These are phyloP conservation scores for Penicillium odoratum DNA, from an alignment of 495 filamentous ascomycete species.

Conservation along the genomic window DNA sequence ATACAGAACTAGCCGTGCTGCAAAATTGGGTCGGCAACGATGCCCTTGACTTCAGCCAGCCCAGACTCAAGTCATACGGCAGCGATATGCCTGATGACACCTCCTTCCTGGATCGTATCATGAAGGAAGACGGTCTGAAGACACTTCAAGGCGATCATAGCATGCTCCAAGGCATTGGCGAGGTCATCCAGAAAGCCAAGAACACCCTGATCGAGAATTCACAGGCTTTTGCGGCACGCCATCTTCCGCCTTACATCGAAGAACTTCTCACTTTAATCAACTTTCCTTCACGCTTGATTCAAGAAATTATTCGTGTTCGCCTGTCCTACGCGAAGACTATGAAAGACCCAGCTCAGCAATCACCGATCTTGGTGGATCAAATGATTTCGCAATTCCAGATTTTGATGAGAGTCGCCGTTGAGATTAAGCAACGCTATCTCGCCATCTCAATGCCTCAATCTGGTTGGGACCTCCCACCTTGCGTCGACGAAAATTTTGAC, in stretches of 20 bases:
- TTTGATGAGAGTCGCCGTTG: slow-evolving; percentile 82
- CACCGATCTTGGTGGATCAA: slow-evolving; percentile 88
- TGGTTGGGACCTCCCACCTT: slow-evolving; percentile 93
- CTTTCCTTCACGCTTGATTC: slow-evolving; percentile 91
- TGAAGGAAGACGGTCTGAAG: slow-evolving; percentile 94
- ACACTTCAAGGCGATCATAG: slow-evolving; percentile 80
- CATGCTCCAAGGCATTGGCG: slow-evolving; percentile 79
- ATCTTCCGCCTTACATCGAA: slow-evolving; percentile 95
- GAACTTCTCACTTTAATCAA: slow-evolving; percentile 94
- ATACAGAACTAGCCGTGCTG: slow-evolving; percentile 84
- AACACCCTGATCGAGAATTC: slow-evolving; percentile 85
- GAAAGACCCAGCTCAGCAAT: slow-evolving; percentile 84
- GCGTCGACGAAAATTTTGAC: slow-evolving; percentile 96
- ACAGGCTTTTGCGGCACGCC: slow-evolving; percentile 80
- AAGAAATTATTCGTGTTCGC: slow-evolving; percentile 93
- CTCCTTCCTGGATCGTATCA: slow-evolving; percentile 93
- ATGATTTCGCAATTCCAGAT: slow-evolving; percentile 97
- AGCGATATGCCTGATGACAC: slow-evolving; percentile 80
- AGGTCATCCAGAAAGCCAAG: slow-evolving; percentile 91
- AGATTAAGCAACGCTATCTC: slow-evolving; percentile 87
- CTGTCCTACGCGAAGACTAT: slow-evolving; percentile 92
- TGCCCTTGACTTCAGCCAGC: slow-evolving; percentile 83
- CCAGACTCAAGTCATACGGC: slow-evolving; percentile 41
- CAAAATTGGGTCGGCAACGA: slow-evolving; percentile 97
- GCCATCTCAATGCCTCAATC: slow-evolving; percentile 81